A percentile compares a stretch with the other conserved stretches of the same genome.
Evolutionary conservation across 441 rosid species (phyloP).

Genomic region (Gossypium schwendimanii): DNA sequence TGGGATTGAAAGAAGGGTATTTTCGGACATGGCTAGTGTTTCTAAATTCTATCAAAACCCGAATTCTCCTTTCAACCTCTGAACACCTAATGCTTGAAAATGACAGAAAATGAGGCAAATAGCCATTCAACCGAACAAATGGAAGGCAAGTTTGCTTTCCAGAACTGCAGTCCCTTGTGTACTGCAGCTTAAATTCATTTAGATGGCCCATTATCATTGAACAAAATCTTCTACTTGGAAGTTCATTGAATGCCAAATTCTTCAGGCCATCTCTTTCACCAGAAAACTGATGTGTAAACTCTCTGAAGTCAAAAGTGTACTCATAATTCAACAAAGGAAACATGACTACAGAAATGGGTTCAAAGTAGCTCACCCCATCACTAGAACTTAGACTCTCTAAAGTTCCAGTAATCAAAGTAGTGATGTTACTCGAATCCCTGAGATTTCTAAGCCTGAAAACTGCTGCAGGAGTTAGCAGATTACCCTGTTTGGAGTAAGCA

Average conservation of each 20-base stretch:
- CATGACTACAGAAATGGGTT: constrained; percentile 27
- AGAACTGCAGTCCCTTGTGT: constrained; percentile 13
- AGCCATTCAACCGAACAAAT: constrained; percentile 6
- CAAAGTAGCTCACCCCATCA: constrained; percentile 16
- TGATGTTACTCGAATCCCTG: constrained; percentile 16
- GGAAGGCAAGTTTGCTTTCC: constrained; percentile 18
- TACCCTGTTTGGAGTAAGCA: not conserved
- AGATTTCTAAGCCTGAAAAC: constrained; percentile 29
- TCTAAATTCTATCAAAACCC: constrained; percentile 19
- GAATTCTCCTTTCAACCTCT: constrained; percentile 15
- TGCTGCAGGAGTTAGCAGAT: not conserved
- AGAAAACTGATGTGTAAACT: not conserved
- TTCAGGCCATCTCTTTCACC: not conserved
- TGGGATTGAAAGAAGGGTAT: constrained; percentile 1
- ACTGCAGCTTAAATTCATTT: constrained; percentile 15
- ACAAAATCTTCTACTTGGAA: constrained; percentile 18
- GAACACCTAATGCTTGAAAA: constrained; percentile 16
- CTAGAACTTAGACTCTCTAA: constrained; percentile 25
- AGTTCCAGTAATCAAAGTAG: constrained; percentile 30
- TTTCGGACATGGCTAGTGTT: not conserved
- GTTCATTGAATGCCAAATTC: not conserved
- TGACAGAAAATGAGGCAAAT: constrained; percentile 18
- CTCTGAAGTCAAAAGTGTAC: constrained; percentile 15
- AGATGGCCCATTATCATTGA: not conserved
- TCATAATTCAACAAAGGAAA: constrained; percentile 23